phyloP scores from a whole-genome alignment of 768 basidiomycete species.

The Lentinula edodes region DNA sequence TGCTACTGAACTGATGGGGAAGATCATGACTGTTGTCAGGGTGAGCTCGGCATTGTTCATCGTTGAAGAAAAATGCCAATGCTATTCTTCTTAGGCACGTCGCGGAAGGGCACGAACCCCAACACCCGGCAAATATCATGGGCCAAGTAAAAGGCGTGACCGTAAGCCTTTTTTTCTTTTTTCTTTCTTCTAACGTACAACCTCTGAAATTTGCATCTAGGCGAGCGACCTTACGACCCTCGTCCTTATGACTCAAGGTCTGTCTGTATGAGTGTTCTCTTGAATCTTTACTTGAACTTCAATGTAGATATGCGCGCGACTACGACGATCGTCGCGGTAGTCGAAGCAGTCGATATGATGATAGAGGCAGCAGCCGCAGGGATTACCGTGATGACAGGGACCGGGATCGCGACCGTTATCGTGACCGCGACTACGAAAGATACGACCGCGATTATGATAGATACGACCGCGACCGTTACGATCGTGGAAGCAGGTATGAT shows the following conservation, averaged over 20 bases:
- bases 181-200: neutral
- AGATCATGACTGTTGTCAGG: conserved; percentile 85
- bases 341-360: conserved; percentile 17
- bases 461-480: neutral
- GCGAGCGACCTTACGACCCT: conserved; percentile 86
- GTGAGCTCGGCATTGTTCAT: conserved; percentile 28
- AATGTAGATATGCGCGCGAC: conserved; percentile 14
- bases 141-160: conserved; percentile 79
- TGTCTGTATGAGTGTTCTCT: conserved; percentile 29
- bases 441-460: conserved; percentile 1
- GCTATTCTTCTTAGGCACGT: conserved; percentile 47
- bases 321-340: conserved; percentile 19
- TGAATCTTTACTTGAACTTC: conserved; percentile 12
- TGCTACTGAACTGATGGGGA: conserved; percentile 82
- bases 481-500: neutral
- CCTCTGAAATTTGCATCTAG: conserved; percentile 24
- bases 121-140: conserved; percentile 93
- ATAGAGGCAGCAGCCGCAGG: conserved; percentile 14
- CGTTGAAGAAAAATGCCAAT: neutral
- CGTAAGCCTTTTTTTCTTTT: conserved; percentile 24
- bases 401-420: conserved; percentile 2
- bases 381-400: conserved; percentile 20
- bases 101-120: conserved; percentile 87
- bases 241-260: conserved; percentile 90
- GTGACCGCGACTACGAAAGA: conserved; percentile 1